Base-by-base conservation (phyloP, 2,329 filamentous ascomycete species). In the Aureobasidium sp. region DNA sequence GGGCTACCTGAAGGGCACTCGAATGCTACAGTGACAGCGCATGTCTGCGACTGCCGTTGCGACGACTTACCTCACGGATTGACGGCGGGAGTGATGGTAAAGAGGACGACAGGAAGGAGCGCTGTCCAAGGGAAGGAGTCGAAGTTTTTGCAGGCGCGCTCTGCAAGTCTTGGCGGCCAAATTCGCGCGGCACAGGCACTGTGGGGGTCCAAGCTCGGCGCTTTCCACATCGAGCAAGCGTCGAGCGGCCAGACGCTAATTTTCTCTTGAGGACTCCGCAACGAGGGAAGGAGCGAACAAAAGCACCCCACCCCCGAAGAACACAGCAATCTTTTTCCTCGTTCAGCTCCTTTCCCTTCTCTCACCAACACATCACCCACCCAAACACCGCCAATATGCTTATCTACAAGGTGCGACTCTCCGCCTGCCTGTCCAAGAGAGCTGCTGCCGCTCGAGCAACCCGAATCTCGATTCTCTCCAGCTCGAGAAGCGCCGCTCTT, bases 381-480 rank as follows among this genome's bases (percentile, higher is more conserved):
- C 36, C 25, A 48, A 49, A 58, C 59, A 61, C 67, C 70, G 70
- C 68, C 72, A 79, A 70, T 66, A 84, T 84, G 81, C 81, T 84
- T 67, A 83, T 84, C 71, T 84, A 74, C 78, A 84, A 82, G 77
- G 81, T 83, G 65, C 64, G 77, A 66, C 66, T 66, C 66, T 62
- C 65, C 67, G 67, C 29, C 15, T 67, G 48, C 29, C 15, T 67
- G 48, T 12, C 20, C 12, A 11, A 67, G 67, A 69, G 59, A 27
- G 31, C 42, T 45, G 52, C 41, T 25, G 53, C 12, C 14, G 15
- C 44, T 20, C 31, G 57, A 39, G 65, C 65, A 68, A 2, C 41
- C 8, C 15, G 22, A 7, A 3, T 15, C 31, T 34, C 31, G 9
- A 12, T 17, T 14, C 41, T 31, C 49, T 7, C 14, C 8, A 11